Base-by-base conservation (phyloP, 768 basidiomycete genomes). In the Mycena amicta region DNA sequence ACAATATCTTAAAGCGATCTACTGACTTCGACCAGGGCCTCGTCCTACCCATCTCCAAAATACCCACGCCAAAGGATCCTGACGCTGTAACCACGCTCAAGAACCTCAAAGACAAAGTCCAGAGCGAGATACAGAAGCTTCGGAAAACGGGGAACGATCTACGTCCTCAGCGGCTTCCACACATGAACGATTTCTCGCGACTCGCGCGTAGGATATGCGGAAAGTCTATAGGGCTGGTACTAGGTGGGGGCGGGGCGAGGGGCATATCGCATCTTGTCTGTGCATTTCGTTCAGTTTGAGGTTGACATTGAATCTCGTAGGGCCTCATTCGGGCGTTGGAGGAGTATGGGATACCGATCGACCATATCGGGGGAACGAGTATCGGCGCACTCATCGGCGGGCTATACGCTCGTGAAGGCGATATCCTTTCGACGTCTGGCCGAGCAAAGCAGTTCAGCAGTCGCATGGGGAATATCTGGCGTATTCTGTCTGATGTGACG, bases 221-320 rank as follows among this genome's bases (percentile, higher is more conserved):
- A 15, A 92, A 88, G 66, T 93, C 92, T 6, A 90, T 98, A 57
- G 97, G 95, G 1, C 76, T 99, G 43, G 95, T 98, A 5, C 82
- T 99, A 2, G 97, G 97, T 20, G 97, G 97, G 5, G 97, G 97
- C n/a, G 97, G 97, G 18, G 97, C 95, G 16, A 83, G 97, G 40
- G 97, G 81, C 50, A 76, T 81, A 53, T 74, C 77, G 18, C 77
- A 79, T 72, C 66, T 79, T 51, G 74, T 78, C 64, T 50, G 70
- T 68, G 22, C 27, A 26, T 49, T 13, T 28, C 5, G 6, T 6
- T 4, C 11, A 29, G 22, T 12, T 13, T 49, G 12, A 15, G 43
- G 43, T 15, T 49, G 25, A 43, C 41, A 6, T 13, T 23, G 26
- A 45, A 45, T 8, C 18, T 16, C 13, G 15, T 62, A 94, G 92